Base-by-base conservation (phyloP, 345 rosid species). In the Heritiera littoralis region DNA sequence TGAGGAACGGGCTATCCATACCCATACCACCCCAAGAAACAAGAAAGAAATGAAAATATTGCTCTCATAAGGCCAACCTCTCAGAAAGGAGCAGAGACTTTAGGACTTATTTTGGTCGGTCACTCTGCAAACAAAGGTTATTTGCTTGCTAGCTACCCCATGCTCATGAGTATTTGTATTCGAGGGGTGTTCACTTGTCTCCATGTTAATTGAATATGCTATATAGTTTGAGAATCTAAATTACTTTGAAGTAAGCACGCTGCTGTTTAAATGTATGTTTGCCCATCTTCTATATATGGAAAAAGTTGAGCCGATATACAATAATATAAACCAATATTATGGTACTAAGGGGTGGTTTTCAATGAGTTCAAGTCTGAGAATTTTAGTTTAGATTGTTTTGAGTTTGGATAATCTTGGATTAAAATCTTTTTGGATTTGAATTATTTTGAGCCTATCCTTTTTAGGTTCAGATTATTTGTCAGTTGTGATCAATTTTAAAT, bases 1-100 rank as follows among this genome's bases (percentile, higher is more conserved):
- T 10, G 56, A 77, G 70, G 30, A 81, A 76, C 68, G 28, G 70
- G 28, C 64, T 60, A 46, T 86, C 86, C 87, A 72, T 80, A 43
- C 68, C 7, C 38, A 5, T 11, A 13, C 6, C 56, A 17, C 63
- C 1, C 64, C 67, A 55, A 59, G 56, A 65, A 77, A 8, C 3
- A 46, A n/a, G 7, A 56, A 10, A 52, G 2, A 32, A 18, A 10
- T 1, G 38, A 35, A 35, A 58, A 6, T 49, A 5, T 13, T 10
- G 55, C 18, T 41, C 66, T 61, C 69, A 54, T 81, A 75, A 59
- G 30, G 2, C 35, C 13, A 20, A 20, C 9, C 64, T 23, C 9
- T 59, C 14, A 23, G 3, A 59, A 59, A 59, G 64, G 13, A 60
- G 7, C 32, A 60, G 6, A 60, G 18, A 52, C 20, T 23, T 60